phyloP scores from a whole-genome alignment of 805 yeast species.

The Ogataea allantospora region DNA sequence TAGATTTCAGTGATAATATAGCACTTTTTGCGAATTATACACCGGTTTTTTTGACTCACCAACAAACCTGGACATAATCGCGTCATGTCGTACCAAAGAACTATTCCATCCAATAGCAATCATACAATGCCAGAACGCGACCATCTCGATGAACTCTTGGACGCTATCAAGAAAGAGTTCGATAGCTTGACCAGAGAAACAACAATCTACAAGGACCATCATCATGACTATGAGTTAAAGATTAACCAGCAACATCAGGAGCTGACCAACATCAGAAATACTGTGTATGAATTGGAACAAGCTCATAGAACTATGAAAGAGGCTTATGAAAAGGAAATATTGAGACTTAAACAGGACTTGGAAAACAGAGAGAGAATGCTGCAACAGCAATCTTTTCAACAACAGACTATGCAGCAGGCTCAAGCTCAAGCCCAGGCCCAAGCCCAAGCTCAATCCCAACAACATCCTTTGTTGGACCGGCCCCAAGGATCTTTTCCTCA shows the following conservation, averaged over 20 bases:
- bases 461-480: constrained; percentile 22
- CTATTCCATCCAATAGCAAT: constrained; percentile 20
- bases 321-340: constrained; percentile 90
- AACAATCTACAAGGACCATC: constrained; percentile 78
- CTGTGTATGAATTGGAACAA: constrained; percentile 89
- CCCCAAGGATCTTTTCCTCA: constrained; percentile 23
- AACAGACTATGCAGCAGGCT: constrained; percentile 34
- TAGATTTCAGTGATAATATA: background rate
- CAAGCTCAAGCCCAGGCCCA: constrained; percentile 28
- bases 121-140: constrained; percentile 30
- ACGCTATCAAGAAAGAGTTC: constrained; percentile 89
- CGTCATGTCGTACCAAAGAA: constrained; percentile 31
- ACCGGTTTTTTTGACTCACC: constrained; percentile 1
- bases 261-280: constrained; percentile 89
- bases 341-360: constrained; percentile 79
- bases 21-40: background rate
- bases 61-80: constrained; percentile 2
- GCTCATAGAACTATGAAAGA: constrained; percentile 95
- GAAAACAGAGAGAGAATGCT: constrained; percentile 71
- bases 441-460: constrained; percentile 26
- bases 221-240: constrained; percentile 88
- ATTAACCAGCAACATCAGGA: constrained; percentile 90
- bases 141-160: constrained; percentile 67
- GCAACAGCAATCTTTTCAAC: constrained; percentile 40
- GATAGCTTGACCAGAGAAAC: constrained; percentile 84